Evolutionary conservation across 2,329 filamentous ascomycete species (phyloP).

Genomic region (Colletotrichum sp.): DNA sequence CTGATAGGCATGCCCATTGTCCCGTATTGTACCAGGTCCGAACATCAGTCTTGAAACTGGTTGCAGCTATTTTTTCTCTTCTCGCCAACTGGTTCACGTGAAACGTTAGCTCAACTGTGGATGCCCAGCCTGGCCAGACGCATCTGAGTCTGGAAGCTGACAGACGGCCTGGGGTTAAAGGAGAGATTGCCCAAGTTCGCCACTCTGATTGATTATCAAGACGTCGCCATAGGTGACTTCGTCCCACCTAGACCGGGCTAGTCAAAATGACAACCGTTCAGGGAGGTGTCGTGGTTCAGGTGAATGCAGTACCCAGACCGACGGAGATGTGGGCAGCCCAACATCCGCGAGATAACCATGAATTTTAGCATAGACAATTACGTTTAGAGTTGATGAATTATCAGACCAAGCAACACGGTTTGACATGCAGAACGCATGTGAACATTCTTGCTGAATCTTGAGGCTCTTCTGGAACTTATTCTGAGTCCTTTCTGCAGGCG

Average conservation of each 20-base stretch:
- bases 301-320: background rate
- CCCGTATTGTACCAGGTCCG: background rate
- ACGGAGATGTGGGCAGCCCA: background rate
- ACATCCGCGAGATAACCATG: background rate
- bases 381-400: background rate
- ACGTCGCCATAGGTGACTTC: background rate
- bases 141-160: background rate
- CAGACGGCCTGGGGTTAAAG: background rate
- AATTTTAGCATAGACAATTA: background rate
- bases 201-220: background rate
- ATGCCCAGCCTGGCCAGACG: background rate
- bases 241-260: background rate
- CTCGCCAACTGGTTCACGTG: background rate
- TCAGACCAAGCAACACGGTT: background rate
- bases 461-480: background rate
- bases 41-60: background rate
- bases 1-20: background rate
- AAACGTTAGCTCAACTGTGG: background rate
- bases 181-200: background rate
- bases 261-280: background rate
- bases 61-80: background rate
- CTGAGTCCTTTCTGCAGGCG: background rate
- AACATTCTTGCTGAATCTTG: background rate
- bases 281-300: background rate
- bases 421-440: background rate